Percentiles rank a stretch among this genome's conserved stretches.
Evolutionary conservation across 83 land plant genomes (phyloP).

Genomic region (Diphasiastrum complanatum): DNA sequence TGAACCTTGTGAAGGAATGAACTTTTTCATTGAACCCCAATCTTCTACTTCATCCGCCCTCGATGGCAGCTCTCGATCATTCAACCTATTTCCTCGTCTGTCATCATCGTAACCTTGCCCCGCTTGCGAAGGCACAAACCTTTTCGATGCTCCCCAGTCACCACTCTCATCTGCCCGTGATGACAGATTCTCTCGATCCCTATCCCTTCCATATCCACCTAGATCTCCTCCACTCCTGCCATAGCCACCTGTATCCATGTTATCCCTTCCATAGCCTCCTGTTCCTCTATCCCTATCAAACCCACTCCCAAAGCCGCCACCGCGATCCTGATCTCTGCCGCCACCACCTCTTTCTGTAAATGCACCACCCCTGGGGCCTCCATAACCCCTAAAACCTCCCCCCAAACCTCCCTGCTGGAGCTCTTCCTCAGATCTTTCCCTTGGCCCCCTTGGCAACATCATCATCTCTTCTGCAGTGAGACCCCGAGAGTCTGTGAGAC

Average conservation of each 20-base stretch:
- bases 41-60: too few relatives aligned
- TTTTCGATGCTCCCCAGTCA: constrained; percentile 1
- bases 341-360: too few relatives aligned
- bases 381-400: background rate
- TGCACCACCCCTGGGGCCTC: background rate
- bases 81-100: background rate
- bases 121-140: background rate
- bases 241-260: background rate
- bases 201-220: background rate
- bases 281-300: background rate
- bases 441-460: background rate
- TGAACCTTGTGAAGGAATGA: too few relatives aligned
- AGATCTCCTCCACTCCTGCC: background rate
- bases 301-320: background rate
- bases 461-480: background rate
- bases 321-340: background rate
- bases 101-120: background rate
- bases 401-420: background rate
- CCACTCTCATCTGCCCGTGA: background rate
- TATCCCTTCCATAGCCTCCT: background rate
- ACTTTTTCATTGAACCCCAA: too few relatives aligned
- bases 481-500: too few relatives aligned
- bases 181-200: too few relatives aligned
- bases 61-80: background rate
- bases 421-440: background rate